A percentile compares a stretch with the other conserved stretches of the same genome.
Evolutionary conservation across 208 protist genomes (phyloP).

Genomic region (Endotrypanum monterogeii): DNA sequence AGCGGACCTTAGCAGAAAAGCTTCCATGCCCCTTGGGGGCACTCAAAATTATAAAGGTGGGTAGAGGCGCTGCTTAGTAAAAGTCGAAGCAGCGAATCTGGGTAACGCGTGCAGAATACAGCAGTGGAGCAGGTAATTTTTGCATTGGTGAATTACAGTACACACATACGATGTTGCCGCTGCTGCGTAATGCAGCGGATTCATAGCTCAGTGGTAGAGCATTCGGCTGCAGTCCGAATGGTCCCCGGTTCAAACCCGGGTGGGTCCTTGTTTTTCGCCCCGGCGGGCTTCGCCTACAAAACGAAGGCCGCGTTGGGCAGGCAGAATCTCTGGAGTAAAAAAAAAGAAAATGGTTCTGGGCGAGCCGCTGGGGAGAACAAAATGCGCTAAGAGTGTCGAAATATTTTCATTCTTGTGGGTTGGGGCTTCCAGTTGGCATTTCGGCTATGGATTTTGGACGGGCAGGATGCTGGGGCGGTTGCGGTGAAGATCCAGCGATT

Average conservation of each 20-base stretch:
- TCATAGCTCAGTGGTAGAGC: conserved; percentile 95
- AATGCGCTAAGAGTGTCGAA: too few species aligned
- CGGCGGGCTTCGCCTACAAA: too few species aligned
- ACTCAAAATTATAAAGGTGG: conserved; percentile 41
- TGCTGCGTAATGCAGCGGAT: conserved; percentile 18
- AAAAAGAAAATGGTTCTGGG: too few species aligned
- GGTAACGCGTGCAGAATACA: neutral
- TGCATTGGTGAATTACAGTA: neutral
- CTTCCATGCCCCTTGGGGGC: neutral
- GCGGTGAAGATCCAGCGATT: too few species aligned
- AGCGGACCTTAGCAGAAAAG: neutral
- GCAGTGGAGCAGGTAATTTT: neutral
- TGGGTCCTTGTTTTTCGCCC: conserved; percentile 86
- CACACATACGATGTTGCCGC: neutral
- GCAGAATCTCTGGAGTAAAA: too few species aligned
- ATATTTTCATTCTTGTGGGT: too few species aligned
- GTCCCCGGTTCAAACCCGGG: conserved; percentile 95
- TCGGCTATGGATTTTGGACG: too few species aligned
- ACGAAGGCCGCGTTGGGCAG: too few species aligned
- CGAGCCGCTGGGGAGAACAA: too few species aligned
- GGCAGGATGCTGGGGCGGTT: too few species aligned
- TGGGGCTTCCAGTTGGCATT: too few species aligned
- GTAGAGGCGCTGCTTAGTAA: conserved; percentile 77
- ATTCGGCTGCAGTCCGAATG: conserved; percentile 95
- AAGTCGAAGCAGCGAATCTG: conserved; percentile 77